phyloP scores from a whole-genome alignment of 2,329 filamentous ascomycete species.

The Cladosporium cucumerinum region DNA sequence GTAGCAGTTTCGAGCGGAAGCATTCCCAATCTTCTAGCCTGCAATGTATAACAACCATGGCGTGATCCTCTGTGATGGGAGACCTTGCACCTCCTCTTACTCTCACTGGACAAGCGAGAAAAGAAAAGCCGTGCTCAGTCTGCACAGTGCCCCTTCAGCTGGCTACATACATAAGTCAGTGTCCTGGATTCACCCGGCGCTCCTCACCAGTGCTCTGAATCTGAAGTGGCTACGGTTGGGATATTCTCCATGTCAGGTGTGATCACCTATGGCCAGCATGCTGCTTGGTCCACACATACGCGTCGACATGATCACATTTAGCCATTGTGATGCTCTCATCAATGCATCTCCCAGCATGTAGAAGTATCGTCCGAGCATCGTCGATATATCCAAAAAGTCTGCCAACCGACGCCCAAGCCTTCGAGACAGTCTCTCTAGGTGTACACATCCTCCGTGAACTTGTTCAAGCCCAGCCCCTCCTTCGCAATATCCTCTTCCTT shows the following conservation, averaged over 20 bases:
- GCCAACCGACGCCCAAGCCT: neutral
- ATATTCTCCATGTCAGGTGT: neutral
- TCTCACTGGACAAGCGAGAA: no score
- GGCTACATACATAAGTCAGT: no score
- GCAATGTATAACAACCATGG: neutral
- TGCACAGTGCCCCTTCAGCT: no score
- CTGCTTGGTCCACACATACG: neutral
- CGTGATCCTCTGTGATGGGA: neutral
- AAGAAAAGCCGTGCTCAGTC: no score
- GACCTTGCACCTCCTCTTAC: neutral
- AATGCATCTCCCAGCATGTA: neutral
- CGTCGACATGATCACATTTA: neutral
- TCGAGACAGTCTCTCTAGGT: constrained; percentile 32
- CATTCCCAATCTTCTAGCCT: neutral
- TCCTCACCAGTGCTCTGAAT: no score
- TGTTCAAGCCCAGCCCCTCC: constrained; percentile 63
- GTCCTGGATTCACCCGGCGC: no score
- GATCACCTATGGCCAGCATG: neutral
- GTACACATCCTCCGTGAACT: constrained; percentile 48
- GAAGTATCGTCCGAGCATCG: neutral
- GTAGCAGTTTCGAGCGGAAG: neutral
- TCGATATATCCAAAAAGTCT: neutral
- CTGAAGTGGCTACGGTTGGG: neutral
- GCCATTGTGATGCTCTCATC: neutral
- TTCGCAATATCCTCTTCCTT: constrained; percentile 83